Evolutionary conservation across 345 rosid species (phyloP), one percentile per base, ranked within the genome.

Genomic region (Gossypium raimondii): DNA sequence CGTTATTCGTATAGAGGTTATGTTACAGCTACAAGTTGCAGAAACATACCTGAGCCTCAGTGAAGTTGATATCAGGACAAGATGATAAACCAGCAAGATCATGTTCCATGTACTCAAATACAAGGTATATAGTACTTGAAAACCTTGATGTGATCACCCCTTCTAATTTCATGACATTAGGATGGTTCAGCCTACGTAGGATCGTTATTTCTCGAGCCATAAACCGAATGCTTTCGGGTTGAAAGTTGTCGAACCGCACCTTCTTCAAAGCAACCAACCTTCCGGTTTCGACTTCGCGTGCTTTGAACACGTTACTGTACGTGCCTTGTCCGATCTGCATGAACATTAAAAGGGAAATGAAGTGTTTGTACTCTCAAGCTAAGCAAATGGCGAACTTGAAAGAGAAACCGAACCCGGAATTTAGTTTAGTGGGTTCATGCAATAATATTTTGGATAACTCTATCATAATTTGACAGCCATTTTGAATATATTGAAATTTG

Each of bases 281-380:
- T 34, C 97, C 92, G 0, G 86, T 89, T 75, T 77, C 89, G 29
- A 91, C 89, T 82, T 91, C 92, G 0, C 91, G 77, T 70, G 93
- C 97, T 73, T 87, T 85, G 75, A 88, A 91, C 59, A 91, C 97
- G 11, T 88, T 91, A 82, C 97, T 91, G 77, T 91, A 91, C 60
- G 97, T 91, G 12, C 97, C 97, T 85, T 91, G 97, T 82, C 97
- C 97, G 78, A 91, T 87, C 97, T 91, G 79, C 25, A 67, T n/a
- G 4, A 41, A 84, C 17, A 44, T 67, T 22, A 57, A 22, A 11
- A 20, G 27, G 22, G 12, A 10, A 22, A 57, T 57, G 18, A 9
- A 53, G 58, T 11, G 51, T 47, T 47, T 47, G 51, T 10, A 47
- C 14, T 47, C 13, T 47, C 38, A 34, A 34, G 38, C 38, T 34